phyloP scores from a whole-genome alignment of 148 eudicot genomes.

The Vaccinium vitisidaea region DNA sequence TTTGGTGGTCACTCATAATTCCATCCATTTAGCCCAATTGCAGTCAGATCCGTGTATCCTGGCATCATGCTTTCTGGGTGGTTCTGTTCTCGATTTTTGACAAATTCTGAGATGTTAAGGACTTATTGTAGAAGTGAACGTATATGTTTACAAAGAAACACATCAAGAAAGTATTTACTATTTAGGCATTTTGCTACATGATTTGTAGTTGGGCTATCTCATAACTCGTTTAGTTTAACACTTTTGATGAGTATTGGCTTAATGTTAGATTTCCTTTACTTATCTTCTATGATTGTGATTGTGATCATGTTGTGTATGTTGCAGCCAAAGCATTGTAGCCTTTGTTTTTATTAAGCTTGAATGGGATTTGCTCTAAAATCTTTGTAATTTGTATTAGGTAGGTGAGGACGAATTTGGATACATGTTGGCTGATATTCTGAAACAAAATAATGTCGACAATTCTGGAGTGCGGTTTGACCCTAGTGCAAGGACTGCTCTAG shows the following conservation, averaged over 20 bases:
- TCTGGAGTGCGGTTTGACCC: conserved; percentile 78
- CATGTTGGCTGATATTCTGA: conserved; percentile 77
- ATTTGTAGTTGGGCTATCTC: background rate
- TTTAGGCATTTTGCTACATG: background rate
- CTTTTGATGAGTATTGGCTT: background rate
- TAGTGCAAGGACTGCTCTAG: conserved; percentile 70
- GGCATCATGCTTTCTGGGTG: background rate
- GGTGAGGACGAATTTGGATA: conserved; percentile 86
- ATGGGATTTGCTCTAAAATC: background rate
- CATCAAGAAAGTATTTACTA: background rate
- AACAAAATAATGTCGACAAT: conserved; percentile 66
- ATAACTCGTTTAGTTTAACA: background rate
- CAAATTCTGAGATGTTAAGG: background rate
- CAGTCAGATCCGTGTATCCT: background rate
- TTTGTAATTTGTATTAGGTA: conserved; percentile 37
- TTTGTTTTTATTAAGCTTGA: background rate
- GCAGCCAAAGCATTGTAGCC: background rate
- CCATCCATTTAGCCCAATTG: background rate
- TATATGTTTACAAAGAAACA: background rate
- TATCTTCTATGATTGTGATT: background rate
- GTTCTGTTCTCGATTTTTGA: background rate
- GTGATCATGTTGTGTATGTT: background rate
- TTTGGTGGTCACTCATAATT: background rate
- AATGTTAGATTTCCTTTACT: background rate
- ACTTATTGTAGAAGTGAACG: background rate